These are phyloP conservation scores for Leishmania aethiopica DNA, from an alignment of 208 protist species.

Conservation along the genomic window DNA sequence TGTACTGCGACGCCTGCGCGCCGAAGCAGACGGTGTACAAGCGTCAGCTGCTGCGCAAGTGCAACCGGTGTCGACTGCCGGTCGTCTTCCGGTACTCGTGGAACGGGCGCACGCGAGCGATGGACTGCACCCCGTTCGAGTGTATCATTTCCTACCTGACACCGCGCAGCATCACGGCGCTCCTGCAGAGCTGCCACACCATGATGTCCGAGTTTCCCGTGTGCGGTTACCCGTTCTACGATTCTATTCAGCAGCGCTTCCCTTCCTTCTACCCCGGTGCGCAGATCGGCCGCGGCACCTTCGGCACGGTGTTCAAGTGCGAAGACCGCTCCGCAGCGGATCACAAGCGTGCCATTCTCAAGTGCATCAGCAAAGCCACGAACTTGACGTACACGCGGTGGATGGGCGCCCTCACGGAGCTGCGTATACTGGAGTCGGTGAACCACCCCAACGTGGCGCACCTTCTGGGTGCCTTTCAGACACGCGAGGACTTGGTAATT, in stretches of 20 bases:
- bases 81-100: constrained; percentile 54
- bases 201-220: constrained; percentile 62
- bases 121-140: constrained; percentile 39
- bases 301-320: constrained; percentile 79
- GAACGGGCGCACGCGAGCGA: constrained; percentile 29
- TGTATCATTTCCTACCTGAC: constrained; percentile 68
- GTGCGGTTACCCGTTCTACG: constrained; percentile 40
- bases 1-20: constrained; percentile 78
- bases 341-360: constrained; percentile 54
- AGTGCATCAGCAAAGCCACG: constrained; percentile 52
- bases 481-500: constrained; percentile 50
- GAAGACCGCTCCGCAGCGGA: constrained; percentile 48
- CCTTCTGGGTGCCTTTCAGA: constrained; percentile 78
- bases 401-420: constrained; percentile 52
- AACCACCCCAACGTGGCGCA: constrained; percentile 60
- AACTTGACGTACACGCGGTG: constrained; percentile 44
- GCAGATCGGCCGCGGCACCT: constrained; percentile 62
- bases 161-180: constrained; percentile 34
- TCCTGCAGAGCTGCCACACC: constrained; percentile 71
- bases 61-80: constrained; percentile 66
- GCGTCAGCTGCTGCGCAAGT: constrained; percentile 39
- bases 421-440: constrained; percentile 48
- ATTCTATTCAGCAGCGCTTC: constrained; percentile 58
- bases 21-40: constrained; percentile 23
- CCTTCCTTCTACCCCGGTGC: constrained; percentile 71